Conservation (phyloP, 257 asterid genomes). For the Jaltomata sinuosa region DNA sequence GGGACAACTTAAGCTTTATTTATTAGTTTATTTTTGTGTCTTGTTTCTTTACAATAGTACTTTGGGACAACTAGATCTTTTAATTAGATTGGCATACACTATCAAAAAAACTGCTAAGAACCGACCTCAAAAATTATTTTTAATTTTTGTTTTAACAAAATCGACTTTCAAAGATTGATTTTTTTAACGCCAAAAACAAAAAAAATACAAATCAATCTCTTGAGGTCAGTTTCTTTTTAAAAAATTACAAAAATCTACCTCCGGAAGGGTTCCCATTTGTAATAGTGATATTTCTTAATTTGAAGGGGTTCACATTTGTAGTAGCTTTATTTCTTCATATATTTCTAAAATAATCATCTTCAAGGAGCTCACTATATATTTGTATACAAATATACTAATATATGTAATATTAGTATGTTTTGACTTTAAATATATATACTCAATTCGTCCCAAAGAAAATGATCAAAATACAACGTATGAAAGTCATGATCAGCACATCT, state of each 20-base stretch:
- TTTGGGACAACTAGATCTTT: not conserved
- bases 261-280: too few relatives aligned
- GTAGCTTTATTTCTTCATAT: not conserved
- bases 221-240: too few relatives aligned
- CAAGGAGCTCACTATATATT: not conserved
- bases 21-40: not conserved
- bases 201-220: too few relatives aligned
- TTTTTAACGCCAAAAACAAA: too few relatives aligned
- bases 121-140: too few relatives aligned
- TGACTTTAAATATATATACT: not conserved
- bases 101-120: too few relatives aligned
- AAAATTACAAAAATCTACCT: too few relatives aligned
- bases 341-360: not conserved
- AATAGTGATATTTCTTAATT: not conserved
- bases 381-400: not conserved
- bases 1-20: constrained; percentile 9
- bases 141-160: too few relatives aligned
- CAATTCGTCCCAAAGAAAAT: not conserved
- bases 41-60: not conserved
- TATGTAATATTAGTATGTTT: not conserved
- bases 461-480: not conserved
- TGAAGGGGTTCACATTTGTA: not conserved
- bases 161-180: too few relatives aligned
- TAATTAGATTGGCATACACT: not conserved
- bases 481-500: not conserved